phyloP scores from a whole-genome alignment of 2,329 filamentous ascomycete species.

The Fusarium poae region DNA sequence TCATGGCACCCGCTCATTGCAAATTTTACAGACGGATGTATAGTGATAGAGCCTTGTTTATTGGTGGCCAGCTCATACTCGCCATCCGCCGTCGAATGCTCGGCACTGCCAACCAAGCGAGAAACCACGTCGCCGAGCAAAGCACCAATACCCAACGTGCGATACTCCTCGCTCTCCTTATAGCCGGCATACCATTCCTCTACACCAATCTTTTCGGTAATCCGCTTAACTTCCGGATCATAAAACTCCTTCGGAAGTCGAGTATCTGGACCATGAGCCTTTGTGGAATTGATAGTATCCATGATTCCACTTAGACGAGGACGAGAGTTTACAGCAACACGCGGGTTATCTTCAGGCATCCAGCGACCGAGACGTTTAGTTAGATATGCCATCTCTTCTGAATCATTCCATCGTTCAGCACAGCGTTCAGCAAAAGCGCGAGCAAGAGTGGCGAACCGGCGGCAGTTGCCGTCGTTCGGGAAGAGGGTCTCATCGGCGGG shows the following conservation, averaged over 20 bases:
- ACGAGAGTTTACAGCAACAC: conserved; percentile 84
- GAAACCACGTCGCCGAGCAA: conserved; percentile 86
- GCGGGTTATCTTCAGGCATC: conserved; percentile 79
- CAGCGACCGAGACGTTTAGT: conserved; percentile 83
- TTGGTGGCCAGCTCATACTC: conserved; percentile 61
- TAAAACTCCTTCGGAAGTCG: conserved; percentile 89
- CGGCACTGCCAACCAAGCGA: conserved; percentile 76
- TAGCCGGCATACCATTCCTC: conserved; percentile 97
- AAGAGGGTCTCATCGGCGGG: conserved; percentile 81
- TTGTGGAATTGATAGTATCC: conserved; percentile 91
- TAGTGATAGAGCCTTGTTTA: conserved; percentile 49
- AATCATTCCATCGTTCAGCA: conserved; percentile 79
- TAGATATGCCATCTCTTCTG: conserved; percentile 86
- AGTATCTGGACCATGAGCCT: conserved; percentile 81
- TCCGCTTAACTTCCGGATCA: conserved; percentile 75
- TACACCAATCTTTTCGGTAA: conserved; percentile 80
- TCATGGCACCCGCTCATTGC: conserved; percentile 91
- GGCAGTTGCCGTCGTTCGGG: conserved; percentile 81
- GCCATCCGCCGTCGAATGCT: conserved; percentile 67
- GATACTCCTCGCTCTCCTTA: conserved; percentile 85
- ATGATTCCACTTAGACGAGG: conserved; percentile 90
- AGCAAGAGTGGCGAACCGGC: conserved; percentile 76
- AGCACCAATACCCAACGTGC: conserved; percentile 86
- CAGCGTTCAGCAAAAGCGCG: conserved; percentile 79
- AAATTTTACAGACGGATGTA: conserved; percentile 71